A percentile compares a stretch with the other conserved stretches of the same genome.
Conservation (phyloP, 441 rosid species). For the Pelargonium cotyledonis region DNA sequence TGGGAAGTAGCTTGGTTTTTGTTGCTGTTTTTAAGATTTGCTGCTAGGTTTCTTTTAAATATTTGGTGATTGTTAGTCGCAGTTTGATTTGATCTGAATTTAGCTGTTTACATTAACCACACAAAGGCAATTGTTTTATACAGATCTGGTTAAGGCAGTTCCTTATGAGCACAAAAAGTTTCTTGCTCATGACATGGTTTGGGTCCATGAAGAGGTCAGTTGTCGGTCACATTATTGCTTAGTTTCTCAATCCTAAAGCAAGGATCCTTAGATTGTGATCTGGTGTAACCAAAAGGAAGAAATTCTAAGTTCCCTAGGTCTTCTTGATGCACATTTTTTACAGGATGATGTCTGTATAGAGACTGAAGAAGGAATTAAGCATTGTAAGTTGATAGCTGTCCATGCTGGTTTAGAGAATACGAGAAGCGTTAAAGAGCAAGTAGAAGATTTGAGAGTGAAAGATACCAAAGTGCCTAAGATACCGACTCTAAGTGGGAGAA, state of each 20-base stretch:
- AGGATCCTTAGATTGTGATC: not conserved
- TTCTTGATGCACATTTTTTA: slow-evolving; percentile 1
- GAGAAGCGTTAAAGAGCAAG: slow-evolving; percentile 48
- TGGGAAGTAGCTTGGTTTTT: not conserved
- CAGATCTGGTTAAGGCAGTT: slow-evolving; percentile 64
- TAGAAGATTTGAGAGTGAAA: slow-evolving; percentile 49
- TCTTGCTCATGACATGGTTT: slow-evolving; percentile 54
- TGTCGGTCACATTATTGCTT: slow-evolving; percentile 4
- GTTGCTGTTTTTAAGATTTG: not conserved
- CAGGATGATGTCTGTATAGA: slow-evolving; percentile 65
- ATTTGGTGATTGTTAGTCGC: not conserved
- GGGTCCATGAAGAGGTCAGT: slow-evolving; percentile 79
- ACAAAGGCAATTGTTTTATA: slow-evolving; percentile 10
- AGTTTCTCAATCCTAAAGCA: not conserved
- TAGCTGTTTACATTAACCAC: not conserved
- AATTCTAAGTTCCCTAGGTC: not conserved
- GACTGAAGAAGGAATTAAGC: slow-evolving; percentile 41
- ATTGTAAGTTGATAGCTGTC: slow-evolving; percentile 60
- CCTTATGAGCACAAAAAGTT: slow-evolving; percentile 83
- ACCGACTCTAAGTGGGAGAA: slow-evolving; percentile 58
- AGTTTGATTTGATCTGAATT: not conserved
- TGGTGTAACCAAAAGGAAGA: not conserved
- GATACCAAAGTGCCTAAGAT: slow-evolving; percentile 52
- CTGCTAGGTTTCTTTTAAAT: not conserved
- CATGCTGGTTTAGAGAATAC: slow-evolving; percentile 76